Percentiles rank a stretch among this genome's conserved stretches.
These are phyloP conservation scores for Serendipita sp. DNA, from an alignment of 768 basidiomycete species.

Conservation along the genomic window DNA sequence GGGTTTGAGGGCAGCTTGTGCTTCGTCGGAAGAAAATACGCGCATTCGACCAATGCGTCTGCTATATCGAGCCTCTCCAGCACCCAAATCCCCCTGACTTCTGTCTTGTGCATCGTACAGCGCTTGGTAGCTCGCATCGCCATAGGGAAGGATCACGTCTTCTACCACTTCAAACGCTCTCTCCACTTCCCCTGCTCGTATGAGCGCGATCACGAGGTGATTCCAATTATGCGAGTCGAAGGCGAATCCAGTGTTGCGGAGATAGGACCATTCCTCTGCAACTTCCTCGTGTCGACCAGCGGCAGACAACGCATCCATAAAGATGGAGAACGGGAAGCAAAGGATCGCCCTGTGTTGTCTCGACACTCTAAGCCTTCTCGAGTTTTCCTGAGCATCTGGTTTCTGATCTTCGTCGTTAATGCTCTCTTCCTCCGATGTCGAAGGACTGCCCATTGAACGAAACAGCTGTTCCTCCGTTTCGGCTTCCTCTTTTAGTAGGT, in stretches of 20 bases:
- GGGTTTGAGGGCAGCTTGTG: too few species aligned
- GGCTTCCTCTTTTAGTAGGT: conserved; percentile 12
- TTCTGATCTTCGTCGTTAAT: conserved; percentile 10
- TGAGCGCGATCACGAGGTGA: conserved; percentile 54
- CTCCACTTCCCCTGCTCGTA: conserved; percentile 67
- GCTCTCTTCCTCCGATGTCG: not conserved
- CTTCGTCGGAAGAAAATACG: too few species aligned
- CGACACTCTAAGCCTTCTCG: not conserved
- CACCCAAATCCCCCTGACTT: too few species aligned
- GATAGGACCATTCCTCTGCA: conserved; percentile 46
- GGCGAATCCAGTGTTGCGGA: conserved; percentile 46
- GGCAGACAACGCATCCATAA: conserved; percentile 56
- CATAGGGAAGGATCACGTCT: conserved; percentile 44
- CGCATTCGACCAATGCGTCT: too few species aligned
- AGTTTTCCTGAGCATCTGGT: not conserved
- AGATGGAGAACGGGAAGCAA: conserved; percentile 63
- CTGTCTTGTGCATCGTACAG: too few species aligned
- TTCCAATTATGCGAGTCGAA: conserved; percentile 93
- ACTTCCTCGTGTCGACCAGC: conserved; percentile 47
- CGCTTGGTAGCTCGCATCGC: too few species aligned
- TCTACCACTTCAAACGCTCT: conserved; percentile 75
- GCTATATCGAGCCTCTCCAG: too few species aligned
- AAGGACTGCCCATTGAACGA: conserved; percentile 18
- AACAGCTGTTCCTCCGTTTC: conserved; percentile 11
- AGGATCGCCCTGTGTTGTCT: conserved; percentile 36